Percentiles rank a stretch among this genome's conserved stretches.
Evolutionary conservation across 495 filamentous ascomycete species (phyloP).

Genomic region (Talaromyces wortmannii): DNA sequence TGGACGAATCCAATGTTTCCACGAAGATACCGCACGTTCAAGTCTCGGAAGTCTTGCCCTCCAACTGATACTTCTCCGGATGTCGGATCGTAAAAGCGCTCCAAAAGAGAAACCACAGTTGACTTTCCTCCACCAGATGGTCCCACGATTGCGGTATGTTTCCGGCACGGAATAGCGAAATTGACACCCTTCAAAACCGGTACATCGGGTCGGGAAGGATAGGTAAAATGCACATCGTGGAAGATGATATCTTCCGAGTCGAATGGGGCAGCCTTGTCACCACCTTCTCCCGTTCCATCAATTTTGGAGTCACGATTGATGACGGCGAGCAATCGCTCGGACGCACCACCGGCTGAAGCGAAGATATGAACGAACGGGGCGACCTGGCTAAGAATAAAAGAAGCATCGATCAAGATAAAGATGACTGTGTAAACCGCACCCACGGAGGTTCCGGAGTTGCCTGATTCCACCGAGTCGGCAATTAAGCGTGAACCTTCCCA

Average conservation of each 20-base stretch:
- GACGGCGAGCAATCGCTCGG: constrained; percentile 33
- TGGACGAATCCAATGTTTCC: constrained; percentile 48
- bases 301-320: constrained; percentile 35
- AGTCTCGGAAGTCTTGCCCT: constrained; percentile 34
- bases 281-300: constrained; percentile 23
- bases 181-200: constrained; percentile 34
- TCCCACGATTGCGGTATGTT: constrained; percentile 52
- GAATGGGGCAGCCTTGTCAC: constrained; percentile 9
- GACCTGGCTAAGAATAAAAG: constrained; percentile 11
- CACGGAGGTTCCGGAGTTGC: background rate
- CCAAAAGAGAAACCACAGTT: constrained; percentile 57
- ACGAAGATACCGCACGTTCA: constrained; percentile 45
- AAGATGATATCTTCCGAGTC: constrained; percentile 35
- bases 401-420: background rate
- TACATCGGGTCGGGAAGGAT: constrained; percentile 36
- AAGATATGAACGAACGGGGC: constrained; percentile 40
- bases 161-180: constrained; percentile 27
- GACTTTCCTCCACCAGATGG: constrained; percentile 56
- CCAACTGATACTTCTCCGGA: constrained; percentile 33
- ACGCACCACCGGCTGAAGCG: constrained; percentile 37
- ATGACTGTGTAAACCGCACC: constrained; percentile 1
- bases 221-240: constrained; percentile 55
- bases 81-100: constrained; percentile 51
- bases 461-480: background rate
- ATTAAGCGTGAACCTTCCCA: constrained; percentile 41